phyloP scores from a whole-genome alignment of 495 filamentous ascomycete species.

The Penicillium simplicissimum region DNA sequence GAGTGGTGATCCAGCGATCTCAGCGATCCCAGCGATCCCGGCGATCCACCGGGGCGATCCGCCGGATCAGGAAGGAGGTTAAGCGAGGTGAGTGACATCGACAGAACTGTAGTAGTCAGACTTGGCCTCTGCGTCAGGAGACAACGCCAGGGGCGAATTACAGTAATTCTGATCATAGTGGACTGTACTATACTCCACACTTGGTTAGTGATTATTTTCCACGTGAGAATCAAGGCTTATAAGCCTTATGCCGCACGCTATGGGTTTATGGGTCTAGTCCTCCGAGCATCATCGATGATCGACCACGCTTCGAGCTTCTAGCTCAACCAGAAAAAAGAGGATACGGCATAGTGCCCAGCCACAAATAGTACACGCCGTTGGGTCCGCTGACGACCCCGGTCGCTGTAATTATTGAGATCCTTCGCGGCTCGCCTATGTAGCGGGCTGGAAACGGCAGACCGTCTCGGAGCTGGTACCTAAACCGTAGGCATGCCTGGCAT shows the following conservation, averaged over 20 bases:
- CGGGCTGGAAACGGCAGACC: neutral
- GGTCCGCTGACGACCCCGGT: neutral
- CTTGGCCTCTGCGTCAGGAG: neutral
- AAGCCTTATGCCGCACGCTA: neutral
- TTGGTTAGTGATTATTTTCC: neutral
- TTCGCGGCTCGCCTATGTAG: neutral
- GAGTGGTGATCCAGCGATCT: slow-evolving; percentile 6
- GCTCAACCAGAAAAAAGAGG: neutral
- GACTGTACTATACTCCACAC: neutral
- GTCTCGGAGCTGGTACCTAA: slow-evolving; percentile 1
- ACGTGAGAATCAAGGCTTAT: slow-evolving; percentile 10
- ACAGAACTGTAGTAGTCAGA: neutral
- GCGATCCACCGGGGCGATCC: slow-evolving; percentile 26
- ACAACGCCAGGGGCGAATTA: slow-evolving; percentile 16
- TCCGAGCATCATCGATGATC: slow-evolving; percentile 1
- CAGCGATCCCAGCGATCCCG: slow-evolving; percentile 20
- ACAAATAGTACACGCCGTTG: neutral
- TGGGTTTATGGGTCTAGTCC: neutral
- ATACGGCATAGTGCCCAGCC: neutral
- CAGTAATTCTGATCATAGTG: no score
- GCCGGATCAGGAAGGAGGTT: slow-evolving; percentile 32
- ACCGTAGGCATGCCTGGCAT: neutral
- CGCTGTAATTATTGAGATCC: neutral
- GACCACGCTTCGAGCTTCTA: slow-evolving; percentile 1
- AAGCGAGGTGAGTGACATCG: slow-evolving; percentile 18